phyloP scores from a whole-genome alignment of 2,329 filamentous ascomycete genomes.

The Neocucurbitaria cava region DNA sequence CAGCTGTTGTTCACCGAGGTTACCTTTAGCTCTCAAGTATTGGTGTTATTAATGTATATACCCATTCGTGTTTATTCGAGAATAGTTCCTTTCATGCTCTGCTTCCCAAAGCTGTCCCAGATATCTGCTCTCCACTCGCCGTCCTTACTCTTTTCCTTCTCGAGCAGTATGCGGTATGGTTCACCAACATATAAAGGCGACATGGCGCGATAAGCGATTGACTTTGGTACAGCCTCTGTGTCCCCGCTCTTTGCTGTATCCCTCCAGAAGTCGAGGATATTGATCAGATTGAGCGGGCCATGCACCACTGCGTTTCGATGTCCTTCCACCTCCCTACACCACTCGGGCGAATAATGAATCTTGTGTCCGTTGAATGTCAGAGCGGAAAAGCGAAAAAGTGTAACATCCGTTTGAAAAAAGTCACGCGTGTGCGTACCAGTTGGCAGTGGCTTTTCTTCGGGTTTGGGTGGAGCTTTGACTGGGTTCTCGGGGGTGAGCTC shows the following conservation, averaged over 20 bases:
- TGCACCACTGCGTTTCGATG: constrained; percentile 81
- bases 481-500: constrained; percentile 47
- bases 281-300: constrained; percentile 77
- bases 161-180: constrained; percentile 37
- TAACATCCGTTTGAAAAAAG: constrained; percentile 69
- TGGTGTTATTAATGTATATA: constrained; percentile 5
- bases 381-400: constrained; percentile 90
- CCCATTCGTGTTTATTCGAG: constrained; percentile 20
- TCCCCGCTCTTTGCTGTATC: constrained; percentile 25
- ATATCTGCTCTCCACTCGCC: constrained; percentile 34
- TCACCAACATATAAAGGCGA: constrained; percentile 43
- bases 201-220: constrained; percentile 41
- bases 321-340: constrained; percentile 74
- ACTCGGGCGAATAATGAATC: constrained; percentile 82
- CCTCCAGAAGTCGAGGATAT: constrained; percentile 46
- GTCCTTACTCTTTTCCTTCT: constrained; percentile 2
- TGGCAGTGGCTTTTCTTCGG: constrained; percentile 28
- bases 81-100: constrained; percentile 41
- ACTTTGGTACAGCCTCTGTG: constrained; percentile 29
- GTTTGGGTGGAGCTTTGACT: constrained; percentile 45
- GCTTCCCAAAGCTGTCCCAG: constrained; percentile 43
- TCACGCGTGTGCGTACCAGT: constrained; percentile 49
- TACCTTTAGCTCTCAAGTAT: background rate
- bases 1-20: background rate
- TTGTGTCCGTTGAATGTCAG: constrained; percentile 91